These are phyloP conservation scores for Buddleja alternifolia DNA, from an alignment of 257 asterid genomes.

Conservation along the genomic window DNA sequence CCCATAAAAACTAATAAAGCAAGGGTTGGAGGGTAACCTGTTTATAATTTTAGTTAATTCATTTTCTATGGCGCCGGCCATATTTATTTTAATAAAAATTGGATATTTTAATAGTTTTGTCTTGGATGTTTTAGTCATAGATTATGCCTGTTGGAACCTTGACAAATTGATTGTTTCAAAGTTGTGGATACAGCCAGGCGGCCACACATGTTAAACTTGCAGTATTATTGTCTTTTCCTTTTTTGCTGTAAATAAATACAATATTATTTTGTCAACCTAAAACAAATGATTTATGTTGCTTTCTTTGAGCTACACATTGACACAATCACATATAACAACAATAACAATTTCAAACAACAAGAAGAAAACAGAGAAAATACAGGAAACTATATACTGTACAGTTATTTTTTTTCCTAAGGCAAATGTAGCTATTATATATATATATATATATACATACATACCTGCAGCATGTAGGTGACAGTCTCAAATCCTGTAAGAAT, in stretches of 20 bases:
- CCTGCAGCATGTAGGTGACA: slow-evolving; percentile 95
- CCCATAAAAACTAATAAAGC: too few relatives aligned
- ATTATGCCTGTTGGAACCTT: background rate
- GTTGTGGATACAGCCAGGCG: background rate
- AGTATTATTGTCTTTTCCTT: too few relatives aligned
- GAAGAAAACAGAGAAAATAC: background rate
- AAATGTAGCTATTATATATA: background rate
- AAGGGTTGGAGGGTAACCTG: too few relatives aligned
- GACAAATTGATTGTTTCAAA: background rate
- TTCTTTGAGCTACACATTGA: slow-evolving; percentile 30
- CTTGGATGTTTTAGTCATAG: too few relatives aligned
- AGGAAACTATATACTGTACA: too few relatives aligned
- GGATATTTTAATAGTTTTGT: too few relatives aligned
- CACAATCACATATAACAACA: slow-evolving; percentile 26
- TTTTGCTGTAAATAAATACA: too few relatives aligned
- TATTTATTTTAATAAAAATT: too few relatives aligned
- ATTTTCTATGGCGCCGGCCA: too few relatives aligned
- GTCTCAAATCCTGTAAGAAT: slow-evolving; percentile 80
- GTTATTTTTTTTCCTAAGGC: too few relatives aligned
- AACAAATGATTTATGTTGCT: slow-evolving; percentile 26
- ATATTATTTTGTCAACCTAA: slow-evolving; percentile 18
- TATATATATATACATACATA: slow-evolving; percentile 25
- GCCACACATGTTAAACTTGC: background rate
- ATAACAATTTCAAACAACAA: too few relatives aligned
- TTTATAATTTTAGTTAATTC: too few relatives aligned